phyloP scores from a whole-genome alignment of 169 alveolate genomes.

The Plasmodium chabaudi region DNA sequence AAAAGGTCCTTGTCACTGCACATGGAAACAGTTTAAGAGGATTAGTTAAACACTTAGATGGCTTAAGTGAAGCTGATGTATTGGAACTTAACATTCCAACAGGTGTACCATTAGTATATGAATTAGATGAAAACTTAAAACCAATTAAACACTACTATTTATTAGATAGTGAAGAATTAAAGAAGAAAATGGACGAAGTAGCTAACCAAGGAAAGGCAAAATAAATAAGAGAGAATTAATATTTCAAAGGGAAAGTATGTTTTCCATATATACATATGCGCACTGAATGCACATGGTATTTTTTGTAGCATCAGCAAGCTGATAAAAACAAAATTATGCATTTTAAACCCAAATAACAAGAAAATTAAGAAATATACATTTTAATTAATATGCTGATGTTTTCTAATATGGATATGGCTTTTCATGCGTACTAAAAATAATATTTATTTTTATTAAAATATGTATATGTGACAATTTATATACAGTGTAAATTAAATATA shows the following conservation, averaged over 20 bases:
- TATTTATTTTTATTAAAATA: too few relatives aligned
- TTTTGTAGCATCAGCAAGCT: too few relatives aligned
- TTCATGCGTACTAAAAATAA: too few relatives aligned
- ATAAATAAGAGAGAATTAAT: slow-evolving; percentile 50
- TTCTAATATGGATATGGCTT: too few relatives aligned
- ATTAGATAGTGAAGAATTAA: slow-evolving; percentile 89
- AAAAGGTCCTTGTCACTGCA: slow-evolving; percentile 95
- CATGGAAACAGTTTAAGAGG: slow-evolving; percentile 99
- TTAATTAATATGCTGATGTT: too few relatives aligned
- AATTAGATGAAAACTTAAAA: slow-evolving; percentile 92
- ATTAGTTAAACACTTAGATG: slow-evolving; percentile 95
- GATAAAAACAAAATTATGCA: too few relatives aligned
- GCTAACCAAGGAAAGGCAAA: slow-evolving; percentile 96
- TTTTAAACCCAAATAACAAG: too few relatives aligned
- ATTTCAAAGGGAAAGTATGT: too few relatives aligned
- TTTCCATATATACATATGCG: not conserved
- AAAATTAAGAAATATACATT: too few relatives aligned
- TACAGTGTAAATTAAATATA: too few relatives aligned
- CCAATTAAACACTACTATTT: slow-evolving; percentile 93
- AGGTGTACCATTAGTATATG: slow-evolving; percentile 97
- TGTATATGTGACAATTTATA: too few relatives aligned
- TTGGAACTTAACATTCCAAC: slow-evolving; percentile 97
- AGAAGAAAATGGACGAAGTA: slow-evolving; percentile 93
- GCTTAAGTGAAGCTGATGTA: slow-evolving; percentile 94
- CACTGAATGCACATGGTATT: not conserved